Conservation (phyloP, 176 grass and related monocot species). For the Triticum aestivum region DNA sequence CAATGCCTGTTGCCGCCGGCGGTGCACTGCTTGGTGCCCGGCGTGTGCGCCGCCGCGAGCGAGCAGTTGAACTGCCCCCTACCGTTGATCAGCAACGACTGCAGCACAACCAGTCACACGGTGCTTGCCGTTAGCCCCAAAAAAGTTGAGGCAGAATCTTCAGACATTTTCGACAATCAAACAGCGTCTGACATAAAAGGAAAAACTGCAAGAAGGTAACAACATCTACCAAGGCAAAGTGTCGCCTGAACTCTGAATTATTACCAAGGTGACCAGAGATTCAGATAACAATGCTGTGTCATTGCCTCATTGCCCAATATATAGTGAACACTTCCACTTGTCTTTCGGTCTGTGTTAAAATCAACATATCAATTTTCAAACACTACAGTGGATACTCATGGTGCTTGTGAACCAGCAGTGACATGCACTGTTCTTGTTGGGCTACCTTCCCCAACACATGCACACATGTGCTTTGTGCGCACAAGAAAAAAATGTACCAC, state of each 20-base stretch:
- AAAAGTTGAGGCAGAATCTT: neutral
- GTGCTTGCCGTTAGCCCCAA: neutral
- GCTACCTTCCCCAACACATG: neutral
- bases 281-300: neutral
- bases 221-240: neutral
- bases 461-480: conserved; percentile 15
- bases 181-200: neutral
- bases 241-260: neutral
- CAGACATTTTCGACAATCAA: neutral
- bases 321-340: neutral
- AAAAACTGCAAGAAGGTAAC: neutral
- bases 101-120: conserved; percentile 40
- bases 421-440: neutral
- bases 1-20: conserved; percentile 47
- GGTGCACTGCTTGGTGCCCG: conserved; percentile 38
- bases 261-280: neutral
- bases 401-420: neutral
- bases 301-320: neutral
- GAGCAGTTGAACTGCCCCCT: conserved; percentile 82
- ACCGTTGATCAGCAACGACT: conserved; percentile 85
- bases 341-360: neutral
- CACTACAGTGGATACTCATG: too few relatives aligned
- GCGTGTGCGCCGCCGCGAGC: conserved; percentile 44
- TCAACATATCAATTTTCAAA: neutral
- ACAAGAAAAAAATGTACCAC: conserved; percentile 4